Conservation (phyloP, 352 stramenopile genomes). For the Phytophthora kernoviae region DNA sequence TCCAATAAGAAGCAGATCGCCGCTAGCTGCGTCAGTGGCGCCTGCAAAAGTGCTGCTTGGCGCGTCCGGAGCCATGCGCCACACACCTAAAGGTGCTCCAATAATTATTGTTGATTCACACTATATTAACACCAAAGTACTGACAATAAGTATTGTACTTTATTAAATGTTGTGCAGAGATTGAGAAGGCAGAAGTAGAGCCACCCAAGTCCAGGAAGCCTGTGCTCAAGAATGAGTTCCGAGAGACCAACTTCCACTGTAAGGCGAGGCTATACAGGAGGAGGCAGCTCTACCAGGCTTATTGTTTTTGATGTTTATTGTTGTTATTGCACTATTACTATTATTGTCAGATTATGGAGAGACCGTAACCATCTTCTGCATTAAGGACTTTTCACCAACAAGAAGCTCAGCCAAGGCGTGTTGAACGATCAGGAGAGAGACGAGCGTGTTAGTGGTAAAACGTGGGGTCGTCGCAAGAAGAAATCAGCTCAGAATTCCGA, state of each 20-base stretch:
- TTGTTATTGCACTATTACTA: background rate
- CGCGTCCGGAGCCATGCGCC: slow-evolving; percentile 38
- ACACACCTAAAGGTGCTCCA: slow-evolving; percentile 42
- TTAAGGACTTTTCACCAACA: slow-evolving; percentile 70
- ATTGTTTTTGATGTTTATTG: too few species aligned
- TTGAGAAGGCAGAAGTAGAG: slow-evolving; percentile 26
- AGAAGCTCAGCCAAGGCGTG: slow-evolving; percentile 72
- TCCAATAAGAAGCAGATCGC: slow-evolving; percentile 51
- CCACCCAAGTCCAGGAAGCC: slow-evolving; percentile 27
- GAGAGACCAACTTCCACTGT: slow-evolving; percentile 78
- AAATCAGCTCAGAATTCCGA: slow-evolving; percentile 26
- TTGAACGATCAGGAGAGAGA: slow-evolving; percentile 78
- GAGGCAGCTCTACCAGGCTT: too few species aligned
- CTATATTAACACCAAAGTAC: background rate
- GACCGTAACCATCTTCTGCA: slow-evolving; percentile 80
- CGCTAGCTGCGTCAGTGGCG: slow-evolving; percentile 40
- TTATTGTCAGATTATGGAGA: slow-evolving; percentile 65
- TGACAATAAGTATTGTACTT: background rate
- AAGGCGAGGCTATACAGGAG: too few species aligned
- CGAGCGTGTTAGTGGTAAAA: slow-evolving; percentile 54
- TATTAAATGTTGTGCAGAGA: slow-evolving; percentile 13
- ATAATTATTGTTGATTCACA: slow-evolving; percentile 21
- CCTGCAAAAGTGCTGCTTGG: slow-evolving; percentile 82
- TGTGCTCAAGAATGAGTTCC: slow-evolving; percentile 84
- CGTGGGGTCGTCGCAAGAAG: slow-evolving; percentile 36